phyloP scores from a whole-genome alignment of 192 early-diverging fungal species.

The Coemansia guatemalensis region DNA sequence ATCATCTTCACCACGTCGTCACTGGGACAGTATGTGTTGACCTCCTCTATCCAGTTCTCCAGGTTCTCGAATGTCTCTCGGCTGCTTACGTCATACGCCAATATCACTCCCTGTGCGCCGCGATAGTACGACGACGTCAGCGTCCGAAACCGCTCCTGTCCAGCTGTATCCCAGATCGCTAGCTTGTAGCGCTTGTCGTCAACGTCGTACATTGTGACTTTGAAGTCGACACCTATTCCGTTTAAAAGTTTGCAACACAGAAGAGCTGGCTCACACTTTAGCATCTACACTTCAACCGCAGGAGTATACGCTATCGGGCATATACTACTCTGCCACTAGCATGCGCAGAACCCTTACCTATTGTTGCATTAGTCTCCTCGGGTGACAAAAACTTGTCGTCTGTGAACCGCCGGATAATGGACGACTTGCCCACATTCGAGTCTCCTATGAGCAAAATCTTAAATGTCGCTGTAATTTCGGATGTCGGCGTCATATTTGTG shows the following conservation, averaged over 20 bases:
- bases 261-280: not conserved
- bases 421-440: constrained; percentile 93
- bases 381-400: constrained; percentile 92
- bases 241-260: constrained; percentile 1
- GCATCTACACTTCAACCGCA: not conserved
- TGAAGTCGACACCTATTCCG: constrained; percentile 90
- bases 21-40: constrained; percentile 86
- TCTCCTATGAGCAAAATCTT: constrained; percentile 96
- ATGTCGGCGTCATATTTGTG: constrained; percentile 8
- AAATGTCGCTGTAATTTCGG: constrained; percentile 76
- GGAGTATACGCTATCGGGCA: not conserved
- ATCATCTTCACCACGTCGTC: constrained; percentile 94
- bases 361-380: constrained; percentile 88
- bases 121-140: constrained; percentile 97
- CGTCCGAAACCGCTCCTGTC: constrained; percentile 97
- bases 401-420: constrained; percentile 88
- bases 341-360: constrained; percentile 31
- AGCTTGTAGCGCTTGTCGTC: constrained; percentile 92
- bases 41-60: constrained; percentile 92
- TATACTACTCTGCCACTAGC: not conserved
- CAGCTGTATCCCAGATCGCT: constrained; percentile 98
- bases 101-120: constrained; percentile 96
- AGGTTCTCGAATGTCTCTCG: constrained; percentile 92
- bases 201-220: constrained; percentile 86
- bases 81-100: constrained; percentile 97